A percentile compares a stretch with the other conserved stretches of the same genome.
Conservation (phyloP, 257 asterid species). For the Euphrasia confusa region DNA sequence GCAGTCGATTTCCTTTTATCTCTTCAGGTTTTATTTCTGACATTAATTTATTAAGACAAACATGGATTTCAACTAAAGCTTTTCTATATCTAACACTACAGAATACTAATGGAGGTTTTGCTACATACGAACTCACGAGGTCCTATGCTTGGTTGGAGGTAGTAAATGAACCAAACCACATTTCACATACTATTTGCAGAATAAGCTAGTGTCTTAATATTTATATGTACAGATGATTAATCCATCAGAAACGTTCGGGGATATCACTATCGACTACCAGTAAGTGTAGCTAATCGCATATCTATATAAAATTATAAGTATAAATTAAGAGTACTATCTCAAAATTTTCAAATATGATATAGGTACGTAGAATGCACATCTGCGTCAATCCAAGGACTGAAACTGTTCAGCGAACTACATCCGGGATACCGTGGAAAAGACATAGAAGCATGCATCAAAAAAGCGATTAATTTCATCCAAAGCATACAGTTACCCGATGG, state of each 20-base stretch:
- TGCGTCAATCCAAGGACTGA: constrained; percentile 6
- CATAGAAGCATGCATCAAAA: constrained; percentile 39
- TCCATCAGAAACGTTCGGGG: constrained; percentile 71
- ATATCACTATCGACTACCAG: constrained; percentile 73
- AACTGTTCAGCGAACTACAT: constrained; percentile 14
- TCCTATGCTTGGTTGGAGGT: constrained; percentile 79
- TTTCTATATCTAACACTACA: constrained; percentile 24
- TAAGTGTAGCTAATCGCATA: constrained; percentile 27
- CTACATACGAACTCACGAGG: constrained; percentile 74
- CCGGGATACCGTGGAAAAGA: constrained; percentile 39
- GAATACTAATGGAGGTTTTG: constrained; percentile 72
- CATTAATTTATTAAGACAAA: neutral
- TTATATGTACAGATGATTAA: constrained; percentile 49
- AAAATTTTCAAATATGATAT: neutral
- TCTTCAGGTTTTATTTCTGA: constrained; percentile 47
- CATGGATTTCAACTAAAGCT: neutral
- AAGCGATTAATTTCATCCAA: constrained; percentile 51
- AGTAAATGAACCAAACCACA: neutral
- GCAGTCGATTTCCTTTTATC: constrained; percentile 65
- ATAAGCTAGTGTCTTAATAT: neutral
- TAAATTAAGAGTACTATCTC: too few species aligned
- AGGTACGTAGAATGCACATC: constrained; percentile 70
- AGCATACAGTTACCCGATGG: constrained; percentile 56
- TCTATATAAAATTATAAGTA: too few species aligned
- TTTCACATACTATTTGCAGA: neutral